phyloP scores from a whole-genome alignment of 2,329 filamentous ascomycete species.

The Paraconiothyrium sp. region DNA sequence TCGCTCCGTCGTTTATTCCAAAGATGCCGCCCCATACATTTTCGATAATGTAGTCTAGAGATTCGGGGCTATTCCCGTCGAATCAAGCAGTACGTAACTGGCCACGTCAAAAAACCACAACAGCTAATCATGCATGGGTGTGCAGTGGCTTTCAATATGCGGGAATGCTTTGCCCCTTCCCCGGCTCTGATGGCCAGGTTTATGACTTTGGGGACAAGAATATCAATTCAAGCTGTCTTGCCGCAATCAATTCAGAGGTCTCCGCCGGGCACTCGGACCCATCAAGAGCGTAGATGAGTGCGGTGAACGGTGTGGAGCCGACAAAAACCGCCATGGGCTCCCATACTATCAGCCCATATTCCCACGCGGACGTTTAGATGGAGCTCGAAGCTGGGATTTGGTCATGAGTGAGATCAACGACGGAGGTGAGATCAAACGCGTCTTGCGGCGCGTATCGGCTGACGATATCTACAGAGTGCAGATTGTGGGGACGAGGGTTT shows the following conservation, averaged over 20 bases:
- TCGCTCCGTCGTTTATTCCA: constrained; percentile 18
- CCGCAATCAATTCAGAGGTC: constrained; percentile 12
- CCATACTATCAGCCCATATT: constrained; percentile 19
- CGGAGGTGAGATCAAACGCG: not conserved
- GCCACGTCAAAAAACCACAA: constrained; percentile 3
- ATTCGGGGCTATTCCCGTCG: constrained; percentile 16
- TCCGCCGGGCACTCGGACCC: not conserved
- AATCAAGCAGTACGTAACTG: not conserved
- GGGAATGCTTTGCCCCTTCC: constrained; percentile 17
- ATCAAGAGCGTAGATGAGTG: constrained; percentile 15
- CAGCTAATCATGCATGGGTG: not conserved
- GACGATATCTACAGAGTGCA: not conserved
- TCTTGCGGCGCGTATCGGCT: not conserved
- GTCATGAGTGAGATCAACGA: constrained; percentile 13
- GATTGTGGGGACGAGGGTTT: not conserved
- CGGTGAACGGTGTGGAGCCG: constrained; percentile 10
- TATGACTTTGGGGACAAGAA: constrained; percentile 14
- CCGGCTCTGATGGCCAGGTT: constrained; percentile 21
- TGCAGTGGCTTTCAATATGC: not conserved
- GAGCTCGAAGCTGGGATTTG: constrained; percentile 17
- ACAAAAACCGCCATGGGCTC: constrained; percentile 18
- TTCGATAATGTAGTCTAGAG: constrained; percentile 23
- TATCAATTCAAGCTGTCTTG: constrained; percentile 20
- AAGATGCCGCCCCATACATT: constrained; percentile 12
- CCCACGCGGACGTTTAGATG: constrained; percentile 15